Conservation (phyloP, 2,329 filamentous ascomycete genomes). For the Macrophomina tecta region DNA sequence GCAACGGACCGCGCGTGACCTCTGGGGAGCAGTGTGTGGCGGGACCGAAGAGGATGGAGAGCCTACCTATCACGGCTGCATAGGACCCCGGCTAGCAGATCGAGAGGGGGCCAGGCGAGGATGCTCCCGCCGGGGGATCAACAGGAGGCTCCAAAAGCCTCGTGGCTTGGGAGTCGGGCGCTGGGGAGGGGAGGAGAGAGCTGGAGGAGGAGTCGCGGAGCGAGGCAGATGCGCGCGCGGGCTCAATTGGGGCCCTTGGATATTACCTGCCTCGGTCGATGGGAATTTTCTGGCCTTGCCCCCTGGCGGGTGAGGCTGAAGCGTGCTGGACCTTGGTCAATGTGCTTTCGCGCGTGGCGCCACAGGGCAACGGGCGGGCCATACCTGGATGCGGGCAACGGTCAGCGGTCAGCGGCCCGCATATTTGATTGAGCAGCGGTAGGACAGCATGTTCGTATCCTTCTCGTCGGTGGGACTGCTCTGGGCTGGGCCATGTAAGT, state of each 20-base stretch:
- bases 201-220: background rate
- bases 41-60: slow-evolving; percentile 19
- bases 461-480: slow-evolving; percentile 23
- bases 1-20: slow-evolving; percentile 23
- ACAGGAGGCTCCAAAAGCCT: slow-evolving; percentile 11
- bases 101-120: slow-evolving; percentile 22
- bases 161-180: background rate
- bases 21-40: slow-evolving; percentile 20
- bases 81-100: slow-evolving; percentile 27
- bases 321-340: slow-evolving; percentile 4
- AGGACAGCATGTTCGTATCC: slow-evolving; percentile 25
- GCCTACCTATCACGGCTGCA: slow-evolving; percentile 28
- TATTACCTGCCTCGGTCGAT: slow-evolving; percentile 7
- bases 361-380: slow-evolving; percentile 7
- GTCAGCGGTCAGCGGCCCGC: slow-evolving; percentile 23
- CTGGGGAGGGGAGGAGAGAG: background rate
- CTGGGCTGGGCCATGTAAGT: background rate
- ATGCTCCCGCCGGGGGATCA: slow-evolving; percentile 24
- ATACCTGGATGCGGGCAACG: slow-evolving; percentile 16
- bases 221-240: background rate
- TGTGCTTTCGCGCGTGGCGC: slow-evolving; percentile 9
- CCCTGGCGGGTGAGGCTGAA: slow-evolving; percentile 23
- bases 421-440: slow-evolving; percentile 22
- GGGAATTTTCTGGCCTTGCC: slow-evolving; percentile 12
- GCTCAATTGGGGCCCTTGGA: background rate